Conservation (phyloP, 129 eudicot genomes). For the Flaveria robusta region DNA sequence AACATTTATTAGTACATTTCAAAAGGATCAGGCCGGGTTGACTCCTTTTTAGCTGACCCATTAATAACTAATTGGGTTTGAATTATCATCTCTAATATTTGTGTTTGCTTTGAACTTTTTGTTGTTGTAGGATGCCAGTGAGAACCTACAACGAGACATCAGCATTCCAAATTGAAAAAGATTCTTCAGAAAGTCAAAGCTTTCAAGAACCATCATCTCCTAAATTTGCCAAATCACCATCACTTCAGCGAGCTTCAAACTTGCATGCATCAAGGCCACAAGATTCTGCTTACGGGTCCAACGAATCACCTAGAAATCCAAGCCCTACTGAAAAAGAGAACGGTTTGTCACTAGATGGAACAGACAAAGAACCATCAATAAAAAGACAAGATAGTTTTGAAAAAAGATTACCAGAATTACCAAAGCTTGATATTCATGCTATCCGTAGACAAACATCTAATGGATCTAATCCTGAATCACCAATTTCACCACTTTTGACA, state of each 20-base stretch:
- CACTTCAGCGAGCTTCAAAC: slow-evolving; percentile 84
- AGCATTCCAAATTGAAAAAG: slow-evolving; percentile 75
- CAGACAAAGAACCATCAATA: slow-evolving; percentile 76
- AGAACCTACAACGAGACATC: slow-evolving; percentile 67
- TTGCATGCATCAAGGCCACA: slow-evolving; percentile 55
- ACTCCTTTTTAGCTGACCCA: not conserved
- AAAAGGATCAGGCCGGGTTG: not conserved
- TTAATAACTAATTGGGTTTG: not conserved
- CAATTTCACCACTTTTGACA: slow-evolving; percentile 91
- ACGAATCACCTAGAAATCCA: slow-evolving; percentile 70
- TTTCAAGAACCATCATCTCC: slow-evolving; percentile 87
- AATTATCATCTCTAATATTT: not conserved
- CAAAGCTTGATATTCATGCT: slow-evolving; percentile 78
- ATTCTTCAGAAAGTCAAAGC: slow-evolving; percentile 64
- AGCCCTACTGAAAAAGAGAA: slow-evolving; percentile 88
- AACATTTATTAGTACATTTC: not conserved
- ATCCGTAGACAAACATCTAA: slow-evolving; percentile 58
- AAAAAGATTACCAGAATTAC: slow-evolving; percentile 86
- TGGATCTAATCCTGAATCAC: slow-evolving; percentile 95
- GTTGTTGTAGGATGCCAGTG: slow-evolving; percentile 73
- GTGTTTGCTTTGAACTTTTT: slow-evolving; percentile 1
- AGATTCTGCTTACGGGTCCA: slow-evolving; percentile 63
- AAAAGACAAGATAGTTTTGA: slow-evolving; percentile 95
- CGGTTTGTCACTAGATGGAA: slow-evolving; percentile 53
- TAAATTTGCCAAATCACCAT: slow-evolving; percentile 86